A percentile compares a stretch with the other conserved stretches of the same genome.
Evolutionary conservation across 441 rosid genomes (phyloP).

Genomic region (Metrosideros polymorpha): DNA sequence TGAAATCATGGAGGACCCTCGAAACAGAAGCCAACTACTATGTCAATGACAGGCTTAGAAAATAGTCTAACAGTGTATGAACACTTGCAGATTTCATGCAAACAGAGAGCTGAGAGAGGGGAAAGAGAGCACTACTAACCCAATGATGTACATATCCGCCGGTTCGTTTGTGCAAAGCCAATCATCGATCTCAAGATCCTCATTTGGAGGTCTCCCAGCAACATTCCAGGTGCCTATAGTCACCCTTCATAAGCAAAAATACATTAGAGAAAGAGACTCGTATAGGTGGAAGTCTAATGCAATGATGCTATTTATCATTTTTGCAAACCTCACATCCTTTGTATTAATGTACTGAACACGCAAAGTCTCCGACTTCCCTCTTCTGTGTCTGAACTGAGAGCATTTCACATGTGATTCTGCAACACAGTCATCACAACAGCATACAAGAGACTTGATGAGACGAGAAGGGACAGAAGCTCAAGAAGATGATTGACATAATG

Average conservation of each 20-base stretch:
- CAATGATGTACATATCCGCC: constrained; percentile 87
- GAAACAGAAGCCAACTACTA: background rate
- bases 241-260: constrained; percentile 35
- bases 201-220: constrained; percentile 75
- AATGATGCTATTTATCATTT: background rate
- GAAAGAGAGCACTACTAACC: constrained; percentile 34
- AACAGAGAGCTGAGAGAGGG: background rate
- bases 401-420: constrained; percentile 41
- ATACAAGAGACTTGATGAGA: background rate
- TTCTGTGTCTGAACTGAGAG: constrained; percentile 51
- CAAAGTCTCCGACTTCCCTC: constrained; percentile 94
- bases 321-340: constrained; percentile 80
- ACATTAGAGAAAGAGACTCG: background rate
- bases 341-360: constrained; percentile 83
- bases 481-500: background rate
- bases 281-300: background rate
- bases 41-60: background rate
- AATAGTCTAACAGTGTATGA: background rate
- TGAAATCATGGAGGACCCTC: background rate
- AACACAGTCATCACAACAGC: background rate
- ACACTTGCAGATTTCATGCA: background rate
- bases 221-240: constrained; percentile 94
- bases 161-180: constrained; percentile 82
- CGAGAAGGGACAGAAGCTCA: background rate
- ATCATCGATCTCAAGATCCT: constrained; percentile 70